Percentiles rank a stretch among this genome's conserved stretches.
Evolutionary conservation across 805 yeast species (phyloP).

Genomic region (Saturnispora sanitii): DNA sequence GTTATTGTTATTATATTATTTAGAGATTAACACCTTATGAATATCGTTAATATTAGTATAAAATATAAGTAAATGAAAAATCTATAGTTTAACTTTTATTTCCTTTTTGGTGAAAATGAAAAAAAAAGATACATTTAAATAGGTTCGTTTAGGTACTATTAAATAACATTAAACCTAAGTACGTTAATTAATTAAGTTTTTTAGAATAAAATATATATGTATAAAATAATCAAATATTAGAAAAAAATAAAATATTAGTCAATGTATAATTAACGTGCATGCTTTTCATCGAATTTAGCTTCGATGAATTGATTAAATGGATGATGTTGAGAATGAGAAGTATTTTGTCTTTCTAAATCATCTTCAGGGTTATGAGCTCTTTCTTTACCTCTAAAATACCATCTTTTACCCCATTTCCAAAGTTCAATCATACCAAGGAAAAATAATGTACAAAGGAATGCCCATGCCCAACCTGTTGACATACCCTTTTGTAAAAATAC

Average conservation of each 20-base stretch:
- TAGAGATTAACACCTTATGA: too few species aligned
- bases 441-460: constrained; percentile 46
- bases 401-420: constrained; percentile 60
- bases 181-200: too few species aligned
- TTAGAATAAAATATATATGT: too few species aligned
- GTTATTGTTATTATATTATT: not conserved
- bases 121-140: too few species aligned
- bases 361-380: constrained; percentile 49
- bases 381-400: constrained; percentile 31
- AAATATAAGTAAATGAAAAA: not conserved
- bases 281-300: not conserved
- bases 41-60: not conserved
- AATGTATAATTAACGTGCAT: not conserved
- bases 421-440: constrained; percentile 55
- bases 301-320: constrained; percentile 5
- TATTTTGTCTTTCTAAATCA: constrained; percentile 41
- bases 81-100: too few species aligned
- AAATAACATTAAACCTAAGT: too few species aligned
- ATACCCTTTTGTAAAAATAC: constrained; percentile 69
- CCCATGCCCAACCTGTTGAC: constrained; percentile 73
- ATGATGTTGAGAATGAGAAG: not conserved
- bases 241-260: too few species aligned
- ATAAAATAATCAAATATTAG: too few species aligned
- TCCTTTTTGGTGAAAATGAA: too few species aligned
- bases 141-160: too few species aligned